phyloP scores from a whole-genome alignment of 345 rosid species.

The Odontarrhena argentea region DNA sequence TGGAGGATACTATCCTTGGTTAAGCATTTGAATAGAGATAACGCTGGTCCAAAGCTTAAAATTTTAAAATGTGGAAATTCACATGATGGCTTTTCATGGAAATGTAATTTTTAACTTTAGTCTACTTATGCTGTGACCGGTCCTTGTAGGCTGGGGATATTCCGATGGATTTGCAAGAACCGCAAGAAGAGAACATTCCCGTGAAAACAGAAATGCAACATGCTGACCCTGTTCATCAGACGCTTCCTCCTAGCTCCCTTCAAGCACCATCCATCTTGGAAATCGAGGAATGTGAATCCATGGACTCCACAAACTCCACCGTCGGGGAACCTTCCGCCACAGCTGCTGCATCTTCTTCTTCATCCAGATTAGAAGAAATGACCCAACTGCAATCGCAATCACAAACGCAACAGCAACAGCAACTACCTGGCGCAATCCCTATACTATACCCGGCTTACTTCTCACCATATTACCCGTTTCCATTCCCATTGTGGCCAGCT shows the following conservation, averaged over 20 bases:
- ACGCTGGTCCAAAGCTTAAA: not conserved
- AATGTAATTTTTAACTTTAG: not conserved
- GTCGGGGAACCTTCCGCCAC: slow-evolving; percentile 53
- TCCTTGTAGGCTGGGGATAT: slow-evolving; percentile 58
- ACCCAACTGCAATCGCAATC: slow-evolving; percentile 40
- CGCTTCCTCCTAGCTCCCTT: slow-evolving; percentile 53
- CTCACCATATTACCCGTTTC: slow-evolving; percentile 71
- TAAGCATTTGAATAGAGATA: not conserved
- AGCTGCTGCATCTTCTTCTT: slow-evolving; percentile 31
- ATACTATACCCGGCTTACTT: slow-evolving; percentile 72
- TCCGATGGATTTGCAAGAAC: slow-evolving; percentile 62
- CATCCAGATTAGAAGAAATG: slow-evolving; percentile 31
- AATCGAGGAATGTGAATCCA: slow-evolving; percentile 82
- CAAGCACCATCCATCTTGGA: slow-evolving; percentile 53
- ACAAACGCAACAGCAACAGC: slow-evolving; percentile 43
- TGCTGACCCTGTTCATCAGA: slow-evolving; percentile 39
- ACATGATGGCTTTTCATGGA: slow-evolving; percentile 3
- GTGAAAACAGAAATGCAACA: slow-evolving; percentile 48
- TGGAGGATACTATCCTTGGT: not conserved
- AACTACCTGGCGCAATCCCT: slow-evolving; percentile 57
- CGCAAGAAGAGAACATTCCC: slow-evolving; percentile 45
- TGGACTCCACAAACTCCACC: slow-evolving; percentile 90
- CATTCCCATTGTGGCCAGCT: slow-evolving; percentile 76
- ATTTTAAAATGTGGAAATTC: not conserved
- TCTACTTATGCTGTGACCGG: not conserved